A percentile compares a stretch with the other conserved stretches of the same genome.
Evolutionary conservation across 2,329 filamentous ascomycete species (phyloP).

Genomic region (Botrytis elliptica): DNA sequence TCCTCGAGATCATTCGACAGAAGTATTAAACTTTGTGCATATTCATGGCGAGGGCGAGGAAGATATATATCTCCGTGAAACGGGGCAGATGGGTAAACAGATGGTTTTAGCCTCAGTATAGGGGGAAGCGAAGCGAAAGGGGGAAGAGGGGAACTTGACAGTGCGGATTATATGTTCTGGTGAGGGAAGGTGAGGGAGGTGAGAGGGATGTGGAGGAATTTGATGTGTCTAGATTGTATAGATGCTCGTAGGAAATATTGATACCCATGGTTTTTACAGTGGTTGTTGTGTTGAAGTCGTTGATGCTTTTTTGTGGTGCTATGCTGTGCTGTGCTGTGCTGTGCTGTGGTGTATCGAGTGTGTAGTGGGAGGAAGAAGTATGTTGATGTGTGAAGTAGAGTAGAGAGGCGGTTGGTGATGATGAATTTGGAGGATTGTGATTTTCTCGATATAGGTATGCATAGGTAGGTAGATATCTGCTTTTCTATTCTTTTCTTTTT

Average conservation of each 20-base stretch:
- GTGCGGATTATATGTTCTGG: not conserved
- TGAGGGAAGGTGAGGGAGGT: too few species aligned
- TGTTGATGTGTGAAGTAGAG: not conserved
- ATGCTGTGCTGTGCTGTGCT: too few species aligned
- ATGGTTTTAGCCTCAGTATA: not conserved
- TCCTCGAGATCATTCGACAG: constrained; percentile 38
- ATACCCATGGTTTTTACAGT: constrained; percentile 19
- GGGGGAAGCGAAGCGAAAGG: not conserved
- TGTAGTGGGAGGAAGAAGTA: not conserved
- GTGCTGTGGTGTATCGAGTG: too few species aligned
- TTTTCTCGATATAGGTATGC: not conserved
- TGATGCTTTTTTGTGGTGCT: not conserved
- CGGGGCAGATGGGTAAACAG: not conserved
- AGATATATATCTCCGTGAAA: too few species aligned
- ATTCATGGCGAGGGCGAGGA: not conserved
- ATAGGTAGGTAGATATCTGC: too few species aligned
- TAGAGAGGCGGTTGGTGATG: not conserved
- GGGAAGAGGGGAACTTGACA: not conserved
- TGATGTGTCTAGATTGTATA: constrained; percentile 2
- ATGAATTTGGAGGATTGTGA: not conserved
- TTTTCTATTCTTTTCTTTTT: too few species aligned
- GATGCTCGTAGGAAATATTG: constrained; percentile 23
- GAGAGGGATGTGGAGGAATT: not conserved
- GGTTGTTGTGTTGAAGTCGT: not conserved
- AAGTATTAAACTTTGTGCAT: constrained; percentile 24